Conservation (phyloP, 495 filamentous ascomycete species). For the Hypoxylon lenormandii region DNA sequence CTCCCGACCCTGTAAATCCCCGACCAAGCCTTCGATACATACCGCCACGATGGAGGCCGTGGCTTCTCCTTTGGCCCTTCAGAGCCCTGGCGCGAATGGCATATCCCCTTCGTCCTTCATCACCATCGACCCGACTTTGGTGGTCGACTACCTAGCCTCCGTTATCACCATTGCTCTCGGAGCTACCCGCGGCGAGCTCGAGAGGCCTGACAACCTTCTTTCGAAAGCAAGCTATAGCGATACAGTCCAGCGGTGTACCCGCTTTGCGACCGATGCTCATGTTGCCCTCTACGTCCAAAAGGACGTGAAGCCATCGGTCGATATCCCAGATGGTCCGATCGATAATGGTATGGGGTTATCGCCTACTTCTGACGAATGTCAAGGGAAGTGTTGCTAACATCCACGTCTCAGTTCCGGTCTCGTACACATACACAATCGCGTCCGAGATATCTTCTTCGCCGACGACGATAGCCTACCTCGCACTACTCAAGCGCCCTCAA, state of each 20-base stretch:
- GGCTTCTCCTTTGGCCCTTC: slow-evolving; percentile 56
- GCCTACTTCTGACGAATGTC: neutral
- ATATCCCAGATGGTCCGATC: slow-evolving; percentile 51
- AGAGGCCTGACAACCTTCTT: slow-evolving; percentile 82
- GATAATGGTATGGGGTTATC: slow-evolving; percentile 46
- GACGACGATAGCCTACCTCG: slow-evolving; percentile 83
- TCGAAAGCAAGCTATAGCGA: slow-evolving; percentile 75
- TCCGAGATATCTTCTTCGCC: slow-evolving; percentile 82
- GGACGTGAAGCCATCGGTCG: slow-evolving; percentile 68
- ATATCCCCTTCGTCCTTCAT: slow-evolving; percentile 58
- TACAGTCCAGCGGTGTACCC: slow-evolving; percentile 84
- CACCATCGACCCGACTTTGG: slow-evolving; percentile 60
- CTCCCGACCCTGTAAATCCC: slow-evolving; percentile 25
- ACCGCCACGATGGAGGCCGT: slow-evolving; percentile 61
- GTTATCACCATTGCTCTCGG: slow-evolving; percentile 87
- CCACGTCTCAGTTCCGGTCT: slow-evolving; percentile 48
- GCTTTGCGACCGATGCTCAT: slow-evolving; percentile 89
- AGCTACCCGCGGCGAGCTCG: slow-evolving; percentile 81
- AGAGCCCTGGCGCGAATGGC: slow-evolving; percentile 58
- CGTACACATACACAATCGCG: slow-evolving; percentile 80
- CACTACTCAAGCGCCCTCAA: slow-evolving; percentile 86
- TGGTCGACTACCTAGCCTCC: slow-evolving; percentile 82
- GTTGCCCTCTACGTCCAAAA: slow-evolving; percentile 90
- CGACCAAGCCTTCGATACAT: slow-evolving; percentile 40
- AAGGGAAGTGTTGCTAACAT: slow-evolving; percentile 23